These are phyloP conservation scores for Daldinia childiae DNA, from an alignment of 495 filamentous ascomycete genomes.

Conservation along the genomic window DNA sequence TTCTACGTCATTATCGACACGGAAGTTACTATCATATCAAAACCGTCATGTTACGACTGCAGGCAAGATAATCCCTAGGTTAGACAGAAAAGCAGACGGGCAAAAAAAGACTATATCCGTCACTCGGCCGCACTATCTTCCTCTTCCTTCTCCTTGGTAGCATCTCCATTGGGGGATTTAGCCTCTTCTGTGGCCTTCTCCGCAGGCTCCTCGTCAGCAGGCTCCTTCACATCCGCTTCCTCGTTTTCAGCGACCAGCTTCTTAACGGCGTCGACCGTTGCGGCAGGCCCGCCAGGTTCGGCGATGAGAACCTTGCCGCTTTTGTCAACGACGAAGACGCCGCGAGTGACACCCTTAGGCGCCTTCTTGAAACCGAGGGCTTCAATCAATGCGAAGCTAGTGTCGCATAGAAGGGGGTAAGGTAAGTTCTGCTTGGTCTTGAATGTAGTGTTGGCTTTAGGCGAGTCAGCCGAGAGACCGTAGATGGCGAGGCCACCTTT, in stretches of 20 bases:
- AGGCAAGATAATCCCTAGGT: conserved; percentile 23
- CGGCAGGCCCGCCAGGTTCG: conserved; percentile 67
- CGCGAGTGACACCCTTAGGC: conserved; percentile 79
- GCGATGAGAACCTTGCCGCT: conserved; percentile 70
- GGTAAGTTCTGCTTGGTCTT: conserved; percentile 87
- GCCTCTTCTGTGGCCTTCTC: conserved; percentile 35
- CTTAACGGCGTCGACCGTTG: conserved; percentile 66
- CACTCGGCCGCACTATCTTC: conserved; percentile 28
- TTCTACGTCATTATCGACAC: conserved; percentile 27
- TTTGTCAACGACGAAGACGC: conserved; percentile 89
- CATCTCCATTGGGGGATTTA: conserved; percentile 35
- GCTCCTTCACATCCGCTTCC: conserved; percentile 30
- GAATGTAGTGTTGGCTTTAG: conserved; percentile 91
- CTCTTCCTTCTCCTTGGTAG: conserved; percentile 41
- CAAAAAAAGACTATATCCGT: conserved; percentile 2
- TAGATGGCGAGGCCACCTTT: conserved; percentile 85
- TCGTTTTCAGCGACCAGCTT: conserved; percentile 54
- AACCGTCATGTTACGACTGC: conserved; percentile 15
- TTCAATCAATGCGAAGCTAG: conserved; percentile 71
- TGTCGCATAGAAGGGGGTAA: conserved; percentile 89
- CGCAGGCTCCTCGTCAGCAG: conserved; percentile 32
- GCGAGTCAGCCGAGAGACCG: conserved; percentile 85
- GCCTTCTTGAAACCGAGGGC: conserved; percentile 81
- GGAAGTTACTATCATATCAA: conserved; percentile 30
- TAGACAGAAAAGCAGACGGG: conserved; percentile 10